phyloP scores from a whole-genome alignment of 225 moss, liverwort and hornwort species.

The Climacium dendroides region DNA sequence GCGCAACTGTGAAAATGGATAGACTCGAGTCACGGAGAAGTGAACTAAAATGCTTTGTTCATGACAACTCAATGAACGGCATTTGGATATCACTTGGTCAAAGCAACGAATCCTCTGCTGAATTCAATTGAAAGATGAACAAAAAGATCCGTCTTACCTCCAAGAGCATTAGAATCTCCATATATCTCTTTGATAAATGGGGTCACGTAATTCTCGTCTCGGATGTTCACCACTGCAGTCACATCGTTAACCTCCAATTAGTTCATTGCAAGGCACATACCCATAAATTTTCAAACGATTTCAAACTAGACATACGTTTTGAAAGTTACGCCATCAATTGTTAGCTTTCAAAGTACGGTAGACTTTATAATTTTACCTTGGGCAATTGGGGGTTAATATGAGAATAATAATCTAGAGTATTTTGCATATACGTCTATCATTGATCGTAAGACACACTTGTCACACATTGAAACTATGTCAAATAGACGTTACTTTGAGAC shows the following conservation, averaged over 20 bases:
- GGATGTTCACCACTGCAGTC: constrained; percentile 29
- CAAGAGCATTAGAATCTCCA: constrained; percentile 5
- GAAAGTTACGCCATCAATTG: neutral
- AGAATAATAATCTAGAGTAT: too few species aligned
- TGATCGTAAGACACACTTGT: neutral
- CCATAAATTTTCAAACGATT: neutral
- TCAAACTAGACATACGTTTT: neutral
- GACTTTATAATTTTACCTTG: neutral
- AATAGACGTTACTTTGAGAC: neutral
- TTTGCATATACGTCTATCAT: neutral
- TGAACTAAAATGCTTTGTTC: neutral
- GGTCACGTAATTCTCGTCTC: constrained; percentile 30
- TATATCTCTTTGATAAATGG: constrained; percentile 38
- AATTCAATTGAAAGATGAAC: neutral
- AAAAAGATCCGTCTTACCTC: neutral
- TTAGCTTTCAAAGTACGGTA: neutral
- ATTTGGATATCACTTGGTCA: neutral
- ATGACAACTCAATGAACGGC: neutral
- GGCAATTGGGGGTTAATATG: neutral
- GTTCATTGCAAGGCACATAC: neutral
- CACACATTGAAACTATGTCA: neutral
- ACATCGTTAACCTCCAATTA: neutral
- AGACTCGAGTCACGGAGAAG: neutral
- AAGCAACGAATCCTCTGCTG: neutral
- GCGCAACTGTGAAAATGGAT: neutral